Percentiles rank a stretch among this genome's conserved stretches.
Conservation (phyloP, 495 filamentous ascomycete species). For the Tuber calosporum region DNA sequence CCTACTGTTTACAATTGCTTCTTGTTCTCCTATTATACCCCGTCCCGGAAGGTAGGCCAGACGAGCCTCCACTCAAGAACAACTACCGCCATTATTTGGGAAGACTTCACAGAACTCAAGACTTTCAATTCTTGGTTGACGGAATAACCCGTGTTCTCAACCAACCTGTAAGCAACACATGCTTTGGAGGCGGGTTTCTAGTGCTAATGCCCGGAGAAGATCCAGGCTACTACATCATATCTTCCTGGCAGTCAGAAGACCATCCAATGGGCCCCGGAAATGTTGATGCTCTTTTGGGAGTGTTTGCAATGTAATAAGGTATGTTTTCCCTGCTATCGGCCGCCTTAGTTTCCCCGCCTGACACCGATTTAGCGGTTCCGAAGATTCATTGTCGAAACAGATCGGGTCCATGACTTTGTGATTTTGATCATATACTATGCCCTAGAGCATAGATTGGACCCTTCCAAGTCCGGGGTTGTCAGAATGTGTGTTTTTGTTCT, state of each 20-base stretch:
- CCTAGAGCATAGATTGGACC: slow-evolving; percentile 74
- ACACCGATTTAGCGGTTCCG: slow-evolving; percentile 57
- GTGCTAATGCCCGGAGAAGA: slow-evolving; percentile 44
- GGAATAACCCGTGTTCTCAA: slow-evolving; percentile 91
- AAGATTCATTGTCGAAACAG: slow-evolving; percentile 94
- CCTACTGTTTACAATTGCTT: slow-evolving; percentile 86
- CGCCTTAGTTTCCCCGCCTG: slow-evolving; percentile 4
- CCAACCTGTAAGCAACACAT: slow-evolving; percentile 57
- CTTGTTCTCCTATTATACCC: slow-evolving; percentile 83
- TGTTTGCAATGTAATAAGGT: slow-evolving; percentile 88
- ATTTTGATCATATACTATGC: slow-evolving; percentile 88
- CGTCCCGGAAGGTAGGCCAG: slow-evolving; percentile 67
- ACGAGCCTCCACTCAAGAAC: slow-evolving; percentile 59
- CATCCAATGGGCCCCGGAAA: slow-evolving; percentile 86
- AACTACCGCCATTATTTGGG: slow-evolving; percentile 89
- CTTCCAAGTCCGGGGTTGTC: slow-evolving; percentile 83
- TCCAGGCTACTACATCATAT: slow-evolving; percentile 79
- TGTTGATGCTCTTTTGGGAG: slow-evolving; percentile 98
- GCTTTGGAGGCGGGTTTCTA: slow-evolving; percentile 17
- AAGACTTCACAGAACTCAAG: slow-evolving; percentile 81
- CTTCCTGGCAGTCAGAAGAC: slow-evolving; percentile 77
- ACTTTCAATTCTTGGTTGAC: slow-evolving; percentile 96
- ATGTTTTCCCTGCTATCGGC: neutral
- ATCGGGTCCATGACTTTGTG: slow-evolving; percentile 85
- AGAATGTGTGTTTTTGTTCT: slow-evolving; percentile 95